Evolutionary conservation across 1,284 basidiomycete species (phyloP).

Genomic region (Pholiota adiposa): DNA sequence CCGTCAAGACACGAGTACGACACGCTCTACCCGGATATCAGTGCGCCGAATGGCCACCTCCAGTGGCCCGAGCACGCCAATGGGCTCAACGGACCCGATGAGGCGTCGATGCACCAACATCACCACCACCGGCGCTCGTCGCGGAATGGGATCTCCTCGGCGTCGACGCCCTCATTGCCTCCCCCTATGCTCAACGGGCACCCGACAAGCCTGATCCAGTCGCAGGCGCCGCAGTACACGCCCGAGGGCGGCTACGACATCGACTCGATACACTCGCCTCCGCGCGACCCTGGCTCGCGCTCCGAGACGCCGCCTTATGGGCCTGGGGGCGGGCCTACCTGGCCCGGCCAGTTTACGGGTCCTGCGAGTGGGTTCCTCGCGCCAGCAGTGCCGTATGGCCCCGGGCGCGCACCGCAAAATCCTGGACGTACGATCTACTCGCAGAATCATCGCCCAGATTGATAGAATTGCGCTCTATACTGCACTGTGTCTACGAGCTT

Average conservation of each 20-base stretch:
- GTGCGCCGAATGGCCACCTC: neutral
- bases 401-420: slow-evolving; percentile 37
- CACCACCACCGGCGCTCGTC: slow-evolving; percentile 11
- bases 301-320: slow-evolving; percentile 30
- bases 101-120: no score
- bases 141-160: slow-evolving; percentile 17
- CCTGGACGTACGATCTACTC: slow-evolving; percentile 64
- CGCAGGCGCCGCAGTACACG: slow-evolving; percentile 20
- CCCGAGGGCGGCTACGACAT: slow-evolving; percentile 20
- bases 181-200: slow-evolving; percentile 23
- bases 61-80: slow-evolving; percentile 2
- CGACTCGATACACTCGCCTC: slow-evolving; percentile 25
- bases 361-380: slow-evolving; percentile 51
- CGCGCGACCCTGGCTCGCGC: slow-evolving; percentile 29
- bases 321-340: slow-evolving; percentile 30
- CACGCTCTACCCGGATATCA: neutral
- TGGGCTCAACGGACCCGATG: slow-evolving; percentile 5
- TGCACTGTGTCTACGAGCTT: no score
- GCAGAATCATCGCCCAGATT: slow-evolving; percentile 43
- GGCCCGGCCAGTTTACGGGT: slow-evolving; percentile 46
- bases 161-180: slow-evolving; percentile 19
- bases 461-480: slow-evolving; percentile 8
- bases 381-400: slow-evolving; percentile 36
- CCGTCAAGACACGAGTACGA: slow-evolving; percentile 2
- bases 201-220: slow-evolving; percentile 14